Conservation (phyloP, 2,329 filamentous ascomycete species). For the Aspergillus costaricaensis region DNA sequence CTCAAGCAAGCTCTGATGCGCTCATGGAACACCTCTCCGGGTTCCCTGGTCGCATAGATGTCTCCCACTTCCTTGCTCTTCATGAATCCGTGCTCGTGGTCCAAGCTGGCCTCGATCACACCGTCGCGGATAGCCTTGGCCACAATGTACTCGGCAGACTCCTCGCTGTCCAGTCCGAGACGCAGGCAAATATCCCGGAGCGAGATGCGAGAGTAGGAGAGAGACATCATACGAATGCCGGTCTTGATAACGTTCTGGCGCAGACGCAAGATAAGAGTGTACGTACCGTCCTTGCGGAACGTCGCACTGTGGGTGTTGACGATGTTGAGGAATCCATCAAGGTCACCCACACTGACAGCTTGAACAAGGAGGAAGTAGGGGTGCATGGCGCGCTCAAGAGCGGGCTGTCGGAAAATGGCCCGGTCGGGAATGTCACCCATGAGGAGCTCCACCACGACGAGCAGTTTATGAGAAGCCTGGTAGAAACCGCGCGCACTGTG, state of each 20-base stretch:
- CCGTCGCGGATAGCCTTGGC: constrained; percentile 97
- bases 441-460: constrained; percentile 91
- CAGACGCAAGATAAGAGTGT: constrained; percentile 89
- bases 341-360: constrained; percentile 92
- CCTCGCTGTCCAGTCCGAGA: constrained; percentile 88
- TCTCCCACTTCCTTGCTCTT: constrained; percentile 97
- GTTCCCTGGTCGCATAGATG: constrained; percentile 93
- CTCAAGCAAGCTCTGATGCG: constrained; percentile 88
- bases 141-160: constrained; percentile 98
- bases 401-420: constrained; percentile 85
- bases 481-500: constrained; percentile 90
- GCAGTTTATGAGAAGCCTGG: constrained; percentile 92
- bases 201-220: constrained; percentile 96
- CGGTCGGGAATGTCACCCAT: constrained; percentile 99
- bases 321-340: constrained; percentile 87
- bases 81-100: constrained; percentile 95
- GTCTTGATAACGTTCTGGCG: constrained; percentile 99
- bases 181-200: constrained; percentile 96
- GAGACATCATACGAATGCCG: constrained; percentile 97
- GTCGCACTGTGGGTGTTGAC: constrained; percentile 78
- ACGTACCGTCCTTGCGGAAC: constrained; percentile 92
- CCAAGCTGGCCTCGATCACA: constrained; percentile 91
- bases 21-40: constrained; percentile 95
- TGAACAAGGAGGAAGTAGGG: constrained; percentile 94
- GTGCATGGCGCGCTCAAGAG: constrained; percentile 81